A percentile compares a stretch with the other conserved stretches of the same genome.
Evolutionary conservation across 306 rosid genomes (phyloP).

Genomic region (Fragaria ananassa): DNA sequence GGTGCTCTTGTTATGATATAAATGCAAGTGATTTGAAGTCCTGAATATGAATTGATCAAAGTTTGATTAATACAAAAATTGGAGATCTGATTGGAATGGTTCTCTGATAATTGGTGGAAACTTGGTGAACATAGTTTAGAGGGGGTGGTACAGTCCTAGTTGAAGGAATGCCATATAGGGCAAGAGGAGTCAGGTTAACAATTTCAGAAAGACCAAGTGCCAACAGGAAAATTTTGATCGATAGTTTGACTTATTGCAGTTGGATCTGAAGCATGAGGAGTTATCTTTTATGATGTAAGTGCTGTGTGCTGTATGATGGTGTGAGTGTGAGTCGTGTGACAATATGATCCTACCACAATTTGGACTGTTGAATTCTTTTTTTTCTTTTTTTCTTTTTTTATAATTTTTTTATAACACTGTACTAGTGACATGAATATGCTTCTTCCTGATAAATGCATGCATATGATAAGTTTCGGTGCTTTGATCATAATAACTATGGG

Average conservation of each 20-base stretch:
- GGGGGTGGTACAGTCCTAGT: not conserved
- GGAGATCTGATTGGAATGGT: not conserved
- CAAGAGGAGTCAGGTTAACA: not conserved
- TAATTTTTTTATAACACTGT: not conserved
- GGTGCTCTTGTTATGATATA: not conserved
- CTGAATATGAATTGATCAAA: not conserved
- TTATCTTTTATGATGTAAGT: not conserved
- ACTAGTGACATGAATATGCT: not conserved
- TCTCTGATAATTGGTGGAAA: not conserved
- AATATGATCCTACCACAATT: not conserved
- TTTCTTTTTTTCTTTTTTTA: no score
- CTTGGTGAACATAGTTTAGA: not conserved
- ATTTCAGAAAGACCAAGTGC: not conserved
- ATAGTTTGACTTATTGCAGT: conserved; percentile 4
- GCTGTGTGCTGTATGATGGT: not conserved
- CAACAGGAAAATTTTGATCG: not conserved
- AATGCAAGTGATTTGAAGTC: not conserved
- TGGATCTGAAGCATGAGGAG: not conserved
- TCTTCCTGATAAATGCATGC: not conserved
- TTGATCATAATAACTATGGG: not conserved
- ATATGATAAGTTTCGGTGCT: not conserved
- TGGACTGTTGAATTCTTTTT: not conserved
- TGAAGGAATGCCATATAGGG: not conserved
- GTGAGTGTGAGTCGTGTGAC: no score
- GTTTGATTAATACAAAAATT: not conserved